Conservation (phyloP, 192 early-diverging fungal genomes). For the Backusella mclennaniae region DNA sequence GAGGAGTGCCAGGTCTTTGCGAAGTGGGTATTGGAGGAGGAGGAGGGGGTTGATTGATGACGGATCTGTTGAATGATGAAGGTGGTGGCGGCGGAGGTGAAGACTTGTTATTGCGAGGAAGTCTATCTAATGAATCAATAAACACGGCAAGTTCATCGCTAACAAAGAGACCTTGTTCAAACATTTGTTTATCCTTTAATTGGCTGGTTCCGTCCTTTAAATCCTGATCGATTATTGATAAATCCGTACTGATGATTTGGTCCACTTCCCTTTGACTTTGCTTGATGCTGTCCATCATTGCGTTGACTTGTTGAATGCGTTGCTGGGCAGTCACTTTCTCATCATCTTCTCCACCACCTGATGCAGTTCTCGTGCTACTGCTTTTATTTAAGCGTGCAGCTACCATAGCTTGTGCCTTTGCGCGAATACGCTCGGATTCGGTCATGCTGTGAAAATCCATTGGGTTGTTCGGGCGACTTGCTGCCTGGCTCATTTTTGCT, state of each 20-base stretch:
- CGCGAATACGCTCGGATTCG: conserved; percentile 46
- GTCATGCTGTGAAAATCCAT: conserved; percentile 23
- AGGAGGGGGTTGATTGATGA: neutral
- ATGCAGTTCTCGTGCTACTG: neutral
- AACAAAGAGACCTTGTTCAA: conserved; percentile 35
- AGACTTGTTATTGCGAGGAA: neutral
- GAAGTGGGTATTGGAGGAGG: conserved; percentile 36
- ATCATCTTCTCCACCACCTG: neutral
- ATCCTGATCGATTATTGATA: conserved; percentile 12
- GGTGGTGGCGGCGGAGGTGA: neutral
- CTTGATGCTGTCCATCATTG: neutral
- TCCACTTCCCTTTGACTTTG: neutral
- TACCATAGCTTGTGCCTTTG: conserved; percentile 50
- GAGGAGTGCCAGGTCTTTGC: conserved; percentile 20
- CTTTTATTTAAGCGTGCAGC: conserved; percentile 37
- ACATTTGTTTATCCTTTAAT: conserved; percentile 27
- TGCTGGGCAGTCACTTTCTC: neutral
- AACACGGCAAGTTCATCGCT: conserved; percentile 25
- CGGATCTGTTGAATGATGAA: neutral
- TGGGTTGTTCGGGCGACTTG: neutral
- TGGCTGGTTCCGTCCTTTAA: neutral
- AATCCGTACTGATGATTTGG: conserved; percentile 3
- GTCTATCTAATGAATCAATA: conserved; percentile 22
- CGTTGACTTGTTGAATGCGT: neutral
- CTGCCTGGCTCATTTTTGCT: neutral